Evolutionary conservation across 352 stramenopile species (phyloP).

Genomic region (Phytophthora parvispora): DNA sequence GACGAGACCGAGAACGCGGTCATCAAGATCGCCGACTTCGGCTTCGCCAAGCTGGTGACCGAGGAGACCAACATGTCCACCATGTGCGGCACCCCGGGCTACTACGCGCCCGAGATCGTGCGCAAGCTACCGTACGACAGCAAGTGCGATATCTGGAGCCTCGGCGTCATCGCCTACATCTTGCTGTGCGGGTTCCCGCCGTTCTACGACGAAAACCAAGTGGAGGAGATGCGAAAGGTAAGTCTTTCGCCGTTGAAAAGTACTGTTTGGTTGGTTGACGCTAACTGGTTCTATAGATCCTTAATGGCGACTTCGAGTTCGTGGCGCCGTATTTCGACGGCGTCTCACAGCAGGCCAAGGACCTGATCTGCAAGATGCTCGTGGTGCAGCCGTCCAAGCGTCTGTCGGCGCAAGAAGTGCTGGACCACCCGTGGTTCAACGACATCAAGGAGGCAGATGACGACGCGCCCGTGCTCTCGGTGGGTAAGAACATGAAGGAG

Average conservation of each 20-base stretch:
- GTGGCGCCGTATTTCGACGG: slow-evolving; percentile 93
- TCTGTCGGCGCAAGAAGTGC: slow-evolving; percentile 75
- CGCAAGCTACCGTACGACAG: slow-evolving; percentile 95
- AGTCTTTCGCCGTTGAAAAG: too few species aligned
- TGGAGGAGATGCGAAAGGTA: slow-evolving; percentile 86
- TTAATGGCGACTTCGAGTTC: slow-evolving; percentile 92
- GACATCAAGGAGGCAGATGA: slow-evolving; percentile 75
- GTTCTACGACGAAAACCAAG: slow-evolving; percentile 96
- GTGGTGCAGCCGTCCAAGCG: slow-evolving; percentile 90
- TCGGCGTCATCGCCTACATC: slow-evolving; percentile 94
- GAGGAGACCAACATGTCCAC: slow-evolving; percentile 88
- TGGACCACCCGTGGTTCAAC: slow-evolving; percentile 80
- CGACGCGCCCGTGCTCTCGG: slow-evolving; percentile 51
- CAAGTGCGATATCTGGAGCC: slow-evolving; percentile 97
- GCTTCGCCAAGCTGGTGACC: slow-evolving; percentile 87
- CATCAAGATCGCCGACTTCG: slow-evolving; percentile 97
- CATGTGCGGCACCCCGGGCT: slow-evolving; percentile 95
- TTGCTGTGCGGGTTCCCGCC: slow-evolving; percentile 97
- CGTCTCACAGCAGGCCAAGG: slow-evolving; percentile 92
- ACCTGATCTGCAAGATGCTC: slow-evolving; percentile 95
- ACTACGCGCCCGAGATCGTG: slow-evolving; percentile 98
- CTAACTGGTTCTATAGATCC: slow-evolving; percentile 48
- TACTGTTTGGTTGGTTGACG: too few species aligned
- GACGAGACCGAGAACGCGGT: slow-evolving; percentile 83
- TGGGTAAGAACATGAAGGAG: slow-evolving; percentile 87